Evolutionary conservation across 257 asterid species (phyloP), one percentile per base, ranked within the genome.

Genomic region (Plantago elongata): DNA sequence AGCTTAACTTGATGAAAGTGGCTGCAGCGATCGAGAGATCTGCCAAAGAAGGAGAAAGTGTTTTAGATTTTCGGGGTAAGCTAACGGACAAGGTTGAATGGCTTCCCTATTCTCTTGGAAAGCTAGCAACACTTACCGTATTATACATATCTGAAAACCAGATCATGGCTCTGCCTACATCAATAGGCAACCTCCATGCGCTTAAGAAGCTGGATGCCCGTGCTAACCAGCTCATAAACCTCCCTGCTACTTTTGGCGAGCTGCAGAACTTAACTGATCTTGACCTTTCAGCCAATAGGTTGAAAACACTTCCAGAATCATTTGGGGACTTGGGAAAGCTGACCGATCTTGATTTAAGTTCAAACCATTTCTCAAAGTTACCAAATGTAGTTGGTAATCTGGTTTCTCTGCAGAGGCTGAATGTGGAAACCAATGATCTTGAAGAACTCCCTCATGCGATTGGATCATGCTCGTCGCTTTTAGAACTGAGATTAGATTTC

Each of bases 101-200:
- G 97, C 87, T 90, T 67, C 97, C 97, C 10, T 50, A 78, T 11
- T 80, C 96, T 17, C 77, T 90, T 51, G 97, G 96, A 17, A 90
- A 83, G 79, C 75, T 90, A 69, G 76, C 69, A 1, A 60, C 76
- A 60, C 69, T 87, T 14, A 55, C 80, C 2, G 87, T 80, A 61
- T 65, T 90, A 60, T 67, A 85, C 54, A 13, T 90, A 61, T 79
- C 97, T 0, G 75, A 83, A 52, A 90, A 90, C 78, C 72, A 71
- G 59, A 69, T 87, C 44, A 87, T 90, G 97, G 97, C 91, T 48
- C 86, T 90, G 54, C 97, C 97, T 4, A 64, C 73, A 11, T 72
- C 91, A 61, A 79, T 85, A 11, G 68, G 80, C 46, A 67, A 52
- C 63, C 87, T 90, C 54, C 73, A 68, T 59, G 64, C 76, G 58